These are phyloP conservation scores for Talaromyces sp. DNA, from an alignment of 2,329 filamentous ascomycete species.

Conservation along the genomic window DNA sequence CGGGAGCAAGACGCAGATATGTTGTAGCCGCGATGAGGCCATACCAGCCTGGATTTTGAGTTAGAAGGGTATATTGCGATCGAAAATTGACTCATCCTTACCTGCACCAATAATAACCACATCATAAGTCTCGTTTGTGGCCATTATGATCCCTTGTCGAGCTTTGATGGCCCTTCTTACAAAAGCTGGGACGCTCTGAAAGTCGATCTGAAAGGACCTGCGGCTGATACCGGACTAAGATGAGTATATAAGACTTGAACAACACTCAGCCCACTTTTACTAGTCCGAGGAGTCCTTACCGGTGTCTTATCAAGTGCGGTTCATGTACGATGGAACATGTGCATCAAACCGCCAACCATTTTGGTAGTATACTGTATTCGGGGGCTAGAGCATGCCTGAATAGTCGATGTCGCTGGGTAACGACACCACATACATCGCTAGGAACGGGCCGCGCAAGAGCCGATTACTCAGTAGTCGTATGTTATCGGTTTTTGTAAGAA, in stretches of 20 bases:
- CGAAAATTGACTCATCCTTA: background rate
- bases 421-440: background rate
- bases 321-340: background rate
- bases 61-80: background rate
- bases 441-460: background rate
- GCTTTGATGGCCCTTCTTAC: background rate
- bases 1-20: background rate
- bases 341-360: background rate
- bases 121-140: background rate
- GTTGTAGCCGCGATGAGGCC: conserved; percentile 1
- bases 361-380: background rate
- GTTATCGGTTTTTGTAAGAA: background rate
- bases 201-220: background rate
- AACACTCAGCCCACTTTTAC: background rate
- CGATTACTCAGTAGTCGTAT: background rate
- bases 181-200: background rate
- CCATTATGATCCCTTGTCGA: background rate
- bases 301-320: background rate
- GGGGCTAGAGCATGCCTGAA: background rate
- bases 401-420: background rate
- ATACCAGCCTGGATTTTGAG: background rate
- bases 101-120: conserved; percentile 2
- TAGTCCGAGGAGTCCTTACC: background rate
- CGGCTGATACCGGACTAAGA: background rate
- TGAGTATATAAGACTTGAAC: background rate